phyloP scores from a whole-genome alignment of 345 rosid genomes.

The Diplotaxis tenuifolia region DNA sequence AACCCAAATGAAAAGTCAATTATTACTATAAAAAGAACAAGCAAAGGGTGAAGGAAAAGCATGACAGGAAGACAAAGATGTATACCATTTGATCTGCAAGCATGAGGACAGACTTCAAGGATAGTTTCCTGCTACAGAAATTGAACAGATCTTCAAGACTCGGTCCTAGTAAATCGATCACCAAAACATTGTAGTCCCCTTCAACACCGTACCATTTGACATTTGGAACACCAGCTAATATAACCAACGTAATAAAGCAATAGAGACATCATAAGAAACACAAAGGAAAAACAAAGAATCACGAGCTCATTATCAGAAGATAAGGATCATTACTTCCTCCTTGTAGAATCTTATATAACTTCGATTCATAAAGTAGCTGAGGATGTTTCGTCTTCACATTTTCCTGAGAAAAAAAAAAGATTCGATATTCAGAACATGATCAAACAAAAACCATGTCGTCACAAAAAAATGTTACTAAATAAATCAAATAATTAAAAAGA shows the following conservation, averaged over 20 bases:
- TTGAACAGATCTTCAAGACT: slow-evolving; percentile 68
- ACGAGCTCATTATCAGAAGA: background rate
- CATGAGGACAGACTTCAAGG: slow-evolving; percentile 66
- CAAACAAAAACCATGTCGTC: background rate
- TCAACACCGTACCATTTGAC: slow-evolving; percentile 68
- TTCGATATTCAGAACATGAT: slow-evolving; percentile 2
- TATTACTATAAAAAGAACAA: too few species aligned
- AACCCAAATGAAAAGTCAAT: background rate
- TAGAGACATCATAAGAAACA: slow-evolving; percentile 13
- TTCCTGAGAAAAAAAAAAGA: slow-evolving; percentile 49
- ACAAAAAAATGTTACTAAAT: background rate
- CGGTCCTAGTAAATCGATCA: slow-evolving; percentile 65
- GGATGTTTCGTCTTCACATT: slow-evolving; percentile 89
- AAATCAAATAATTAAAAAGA: background rate
- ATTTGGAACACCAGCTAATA: slow-evolving; percentile 66
- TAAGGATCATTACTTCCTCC: slow-evolving; percentile 73
- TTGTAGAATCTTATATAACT: slow-evolving; percentile 79
- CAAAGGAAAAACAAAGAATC: background rate
- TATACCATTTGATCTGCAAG: slow-evolving; percentile 66
- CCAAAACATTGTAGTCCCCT: slow-evolving; percentile 58
- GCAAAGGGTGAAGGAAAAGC: too few species aligned
- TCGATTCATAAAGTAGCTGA: slow-evolving; percentile 79
- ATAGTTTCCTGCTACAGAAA: slow-evolving; percentile 56
- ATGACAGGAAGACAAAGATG: background rate
- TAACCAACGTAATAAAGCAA: slow-evolving; percentile 12